Percentiles rank a stretch among this genome's conserved stretches.
phyloP scores from a whole-genome alignment of 1,284 basidiomycete genomes.

The Naganishia albida region DNA sequence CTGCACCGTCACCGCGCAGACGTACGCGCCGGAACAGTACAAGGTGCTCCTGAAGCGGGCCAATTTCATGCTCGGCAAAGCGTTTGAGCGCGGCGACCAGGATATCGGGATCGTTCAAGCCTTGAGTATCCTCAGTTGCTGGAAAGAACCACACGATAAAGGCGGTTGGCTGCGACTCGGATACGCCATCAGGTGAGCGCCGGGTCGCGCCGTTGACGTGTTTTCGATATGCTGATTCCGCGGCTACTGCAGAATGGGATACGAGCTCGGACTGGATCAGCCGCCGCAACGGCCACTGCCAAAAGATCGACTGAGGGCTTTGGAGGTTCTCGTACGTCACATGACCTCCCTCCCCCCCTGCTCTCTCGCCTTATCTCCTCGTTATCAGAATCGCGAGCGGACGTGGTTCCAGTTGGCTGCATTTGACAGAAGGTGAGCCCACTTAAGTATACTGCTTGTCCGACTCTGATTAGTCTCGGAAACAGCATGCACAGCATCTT shows the following conservation, averaged over 20 bases:
- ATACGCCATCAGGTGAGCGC: slow-evolving; percentile 41
- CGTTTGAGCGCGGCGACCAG: slow-evolving; percentile 50
- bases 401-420: slow-evolving; percentile 35
- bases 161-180: slow-evolving; percentile 49
- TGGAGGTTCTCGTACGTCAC: slow-evolving; percentile 32
- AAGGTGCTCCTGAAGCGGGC: slow-evolving; percentile 44
- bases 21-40: slow-evolving; percentile 50
- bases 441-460: neutral
- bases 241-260: slow-evolving; percentile 46
- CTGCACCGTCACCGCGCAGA: slow-evolving; percentile 51
- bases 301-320: slow-evolving; percentile 36
- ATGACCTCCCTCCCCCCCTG: neutral
- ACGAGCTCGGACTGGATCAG: slow-evolving; percentile 48
- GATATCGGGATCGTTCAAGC: slow-evolving; percentile 53
- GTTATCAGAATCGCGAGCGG: slow-evolving; percentile 34
- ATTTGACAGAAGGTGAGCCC: slow-evolving; percentile 35
- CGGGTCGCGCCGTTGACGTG: neutral
- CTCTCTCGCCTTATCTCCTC: neutral
- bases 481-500: slow-evolving; percentile 37
- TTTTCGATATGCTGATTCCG: neutral
- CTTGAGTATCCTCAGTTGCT: slow-evolving; percentile 51
- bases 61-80: slow-evolving; percentile 51
- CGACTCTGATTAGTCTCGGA: neutral
- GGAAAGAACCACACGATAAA: slow-evolving; percentile 53
- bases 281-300: slow-evolving; percentile 42